Percentiles rank a stretch among this genome's conserved stretches.
phyloP scores from a whole-genome alignment of 2,329 filamentous ascomycete species.

The Phaeosphaeria sp. region DNA sequence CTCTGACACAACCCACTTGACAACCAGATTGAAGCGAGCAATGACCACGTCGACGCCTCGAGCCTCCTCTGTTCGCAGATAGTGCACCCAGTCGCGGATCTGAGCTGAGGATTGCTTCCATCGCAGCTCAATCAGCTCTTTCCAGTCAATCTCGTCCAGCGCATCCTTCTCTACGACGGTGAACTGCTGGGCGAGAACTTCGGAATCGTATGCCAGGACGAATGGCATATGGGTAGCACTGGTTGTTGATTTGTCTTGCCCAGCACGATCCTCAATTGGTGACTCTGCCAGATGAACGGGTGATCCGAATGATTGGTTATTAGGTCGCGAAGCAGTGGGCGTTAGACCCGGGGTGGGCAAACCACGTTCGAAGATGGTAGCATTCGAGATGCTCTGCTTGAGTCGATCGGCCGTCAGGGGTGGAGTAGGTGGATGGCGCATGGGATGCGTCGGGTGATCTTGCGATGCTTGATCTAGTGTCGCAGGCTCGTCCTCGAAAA shows the following conservation, averaged over 20 bases:
- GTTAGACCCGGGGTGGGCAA: slow-evolving; percentile 48
- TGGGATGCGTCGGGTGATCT: slow-evolving; percentile 37
- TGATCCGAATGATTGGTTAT: slow-evolving; percentile 31
- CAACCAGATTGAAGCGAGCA: slow-evolving; percentile 85
- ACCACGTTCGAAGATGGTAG: slow-evolving; percentile 42
- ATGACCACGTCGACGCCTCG: slow-evolving; percentile 83
- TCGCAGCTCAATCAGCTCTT: slow-evolving; percentile 80
- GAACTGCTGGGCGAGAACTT: slow-evolving; percentile 80
- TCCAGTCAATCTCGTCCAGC: slow-evolving; percentile 86
- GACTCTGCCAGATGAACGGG: slow-evolving; percentile 25
- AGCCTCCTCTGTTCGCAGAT: slow-evolving; percentile 73
- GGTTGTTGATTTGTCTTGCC: slow-evolving; percentile 14
- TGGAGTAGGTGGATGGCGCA: slow-evolving; percentile 52
- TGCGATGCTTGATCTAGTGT: slow-evolving; percentile 41
- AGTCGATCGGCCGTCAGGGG: slow-evolving; percentile 49
- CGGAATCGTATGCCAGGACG: slow-evolving; percentile 80
- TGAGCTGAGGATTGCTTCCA: slow-evolving; percentile 76
- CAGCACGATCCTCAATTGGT: slow-evolving; percentile 30
- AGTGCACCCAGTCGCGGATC: slow-evolving; percentile 81
- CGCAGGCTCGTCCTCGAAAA: slow-evolving; percentile 56
- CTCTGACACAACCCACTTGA: slow-evolving; percentile 85
- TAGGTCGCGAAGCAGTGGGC: slow-evolving; percentile 37
- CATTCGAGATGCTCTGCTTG: slow-evolving; percentile 30
- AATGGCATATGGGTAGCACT: slow-evolving; percentile 70
- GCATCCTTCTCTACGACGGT: slow-evolving; percentile 87